phyloP scores from a whole-genome alignment of 73 alveolate species.

The Symbiodinium natans region DNA sequence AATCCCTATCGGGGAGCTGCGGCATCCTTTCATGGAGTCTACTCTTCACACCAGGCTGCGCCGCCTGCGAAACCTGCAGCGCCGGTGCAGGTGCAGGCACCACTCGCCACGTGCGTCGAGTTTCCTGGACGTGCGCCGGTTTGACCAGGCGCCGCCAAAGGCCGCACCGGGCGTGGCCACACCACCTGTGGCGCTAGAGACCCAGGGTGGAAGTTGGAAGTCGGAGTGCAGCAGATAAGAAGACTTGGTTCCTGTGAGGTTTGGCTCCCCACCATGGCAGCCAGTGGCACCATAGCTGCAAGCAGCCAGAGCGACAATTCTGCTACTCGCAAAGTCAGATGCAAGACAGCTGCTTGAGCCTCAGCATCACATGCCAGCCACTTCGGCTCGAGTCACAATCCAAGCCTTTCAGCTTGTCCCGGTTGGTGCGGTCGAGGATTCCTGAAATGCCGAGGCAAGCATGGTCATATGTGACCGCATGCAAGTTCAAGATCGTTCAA shows the following conservation, averaged over 20 bases:
- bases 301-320: too few species aligned
- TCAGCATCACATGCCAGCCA: neutral
- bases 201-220: neutral
- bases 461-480: too few species aligned
- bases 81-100: too few species aligned
- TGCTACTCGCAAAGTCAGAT: too few species aligned
- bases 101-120: too few species aligned
- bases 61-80: neutral
- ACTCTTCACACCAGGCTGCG: too few species aligned
- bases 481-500: too few species aligned
- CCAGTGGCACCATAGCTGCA: neutral
- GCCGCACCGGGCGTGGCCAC: neutral
- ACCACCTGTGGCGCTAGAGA: neutral
- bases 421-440: neutral
- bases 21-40: too few species aligned
- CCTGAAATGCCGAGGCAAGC: constrained; percentile 4
- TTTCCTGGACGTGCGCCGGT: too few species aligned
- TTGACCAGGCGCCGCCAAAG: neutral
- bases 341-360: neutral
- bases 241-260: neutral
- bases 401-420: neutral
- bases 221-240: too few species aligned
- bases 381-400: neutral
- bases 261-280: neutral
- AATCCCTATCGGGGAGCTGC: too few species aligned